Evolutionary conservation across 306 rosid genomes (phyloP).

Genomic region (Fagus crenata): DNA sequence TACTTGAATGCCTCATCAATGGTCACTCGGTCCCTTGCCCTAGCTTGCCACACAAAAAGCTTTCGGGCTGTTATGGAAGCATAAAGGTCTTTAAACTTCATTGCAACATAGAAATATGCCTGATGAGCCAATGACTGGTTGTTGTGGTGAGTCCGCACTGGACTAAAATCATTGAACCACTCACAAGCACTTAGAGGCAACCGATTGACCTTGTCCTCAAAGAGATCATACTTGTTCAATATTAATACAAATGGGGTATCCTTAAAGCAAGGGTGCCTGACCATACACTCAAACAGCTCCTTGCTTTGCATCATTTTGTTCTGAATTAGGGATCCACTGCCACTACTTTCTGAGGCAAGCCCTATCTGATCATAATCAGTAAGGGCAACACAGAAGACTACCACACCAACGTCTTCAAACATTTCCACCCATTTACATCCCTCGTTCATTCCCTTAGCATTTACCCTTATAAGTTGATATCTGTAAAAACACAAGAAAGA

Average conservation of each 20-base stretch:
- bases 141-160: constrained; percentile 56
- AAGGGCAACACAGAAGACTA: constrained; percentile 75
- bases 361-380: constrained; percentile 81
- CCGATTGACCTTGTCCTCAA: constrained; percentile 71
- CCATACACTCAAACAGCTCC: constrained; percentile 88
- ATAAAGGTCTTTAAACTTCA: constrained; percentile 96
- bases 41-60: constrained; percentile 86
- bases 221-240: constrained; percentile 86
- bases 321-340: constrained; percentile 74
- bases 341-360: constrained; percentile 57
- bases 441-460: constrained; percentile 89
- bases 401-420: constrained; percentile 94
- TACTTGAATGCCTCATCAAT: constrained; percentile 91
- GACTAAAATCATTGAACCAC: constrained; percentile 84
- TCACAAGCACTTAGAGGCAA: constrained; percentile 62
- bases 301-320: constrained; percentile 95
- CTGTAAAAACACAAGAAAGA: constrained; percentile 44
- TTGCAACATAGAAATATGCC: constrained; percentile 88
- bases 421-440: constrained; percentile 99
- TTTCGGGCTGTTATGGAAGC: constrained; percentile 63
- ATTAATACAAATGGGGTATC: constrained; percentile 80
- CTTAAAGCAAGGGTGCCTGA: constrained; percentile 83
- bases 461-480: constrained; percentile 94
- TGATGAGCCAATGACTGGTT: constrained; percentile 85
- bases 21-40: constrained; percentile 77